Evolutionary conservation across 805 yeast species (phyloP), one percentile per base, ranked within the genome.

Genomic region (Candida sakaeoensis): DNA sequence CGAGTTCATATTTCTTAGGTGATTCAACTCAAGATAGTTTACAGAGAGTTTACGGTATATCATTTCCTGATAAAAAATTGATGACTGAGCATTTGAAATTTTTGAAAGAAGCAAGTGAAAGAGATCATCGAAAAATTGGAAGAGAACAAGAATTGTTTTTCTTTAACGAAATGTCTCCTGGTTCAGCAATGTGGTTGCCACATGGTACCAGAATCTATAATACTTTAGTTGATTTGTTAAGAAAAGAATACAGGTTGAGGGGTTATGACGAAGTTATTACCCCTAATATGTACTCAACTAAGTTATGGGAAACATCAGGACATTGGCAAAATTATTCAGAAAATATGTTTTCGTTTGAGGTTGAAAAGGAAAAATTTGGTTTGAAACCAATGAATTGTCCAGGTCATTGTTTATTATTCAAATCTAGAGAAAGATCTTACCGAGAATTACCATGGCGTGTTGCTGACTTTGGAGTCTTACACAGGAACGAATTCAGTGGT

Each of bases 191-290:
- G 80, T 93, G 98, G 98, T 77, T 93, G 55, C 99, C 99, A 37
- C 99, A 91, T 58, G 99, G 99, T 68, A 82, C 99, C 36, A 85
- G 98, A 71, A 93, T 93, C 60, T 93, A 93, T 77, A 87, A 87
- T 67, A 79, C 87, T 44, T 74, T 93, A 63, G 80, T 81, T 52
- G 89, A 85, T 23, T 66, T 88, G 65, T 61, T 93, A 68, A 80
- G 91, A 69, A 60, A 65, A 40, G 95, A 93, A 71, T 93, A 93
- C 70, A 81, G 84, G 59, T 80, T 78, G 68, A 84, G 99, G 67
- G 98, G 97, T 28, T 93, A 85, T 65, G 96, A 93, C 49, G 99
- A 93, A 72, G 99, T 93, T 50, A 91, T 93, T 61, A 90, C 99
- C 46, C 99, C 99, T 57, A 93, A 93, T 73, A 93, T 93, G 98